phyloP scores from a whole-genome alignment of 176 grass and related monocot species.

The Tillandsia leiboldiana region DNA sequence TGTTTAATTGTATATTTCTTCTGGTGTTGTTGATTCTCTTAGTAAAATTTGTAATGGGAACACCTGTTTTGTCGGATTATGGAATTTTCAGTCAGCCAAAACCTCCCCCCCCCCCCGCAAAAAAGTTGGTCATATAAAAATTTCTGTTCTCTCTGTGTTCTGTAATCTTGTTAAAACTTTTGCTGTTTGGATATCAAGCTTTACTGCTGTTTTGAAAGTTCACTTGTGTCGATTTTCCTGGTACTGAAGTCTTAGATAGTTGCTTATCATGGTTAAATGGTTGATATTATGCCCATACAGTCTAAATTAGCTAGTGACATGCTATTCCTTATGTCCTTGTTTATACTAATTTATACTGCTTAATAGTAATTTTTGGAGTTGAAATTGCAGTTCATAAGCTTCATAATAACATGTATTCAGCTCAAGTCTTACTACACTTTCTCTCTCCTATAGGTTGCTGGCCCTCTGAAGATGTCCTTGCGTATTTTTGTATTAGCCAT shows the following conservation, averaged over 20 bases:
- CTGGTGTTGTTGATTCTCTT: no score
- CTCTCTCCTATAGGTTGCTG: slow-evolving; percentile 48
- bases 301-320: slow-evolving; percentile 13
- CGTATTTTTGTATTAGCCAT: slow-evolving; percentile 75
- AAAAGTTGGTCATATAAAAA: no score
- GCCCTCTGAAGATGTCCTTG: slow-evolving; percentile 99
- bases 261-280: neutral
- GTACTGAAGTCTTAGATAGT: neutral
- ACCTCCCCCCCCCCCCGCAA: no score
- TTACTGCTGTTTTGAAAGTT: no score
- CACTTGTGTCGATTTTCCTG: no score
- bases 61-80: no score
- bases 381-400: slow-evolving; percentile 7
- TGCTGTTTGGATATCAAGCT: neutral
- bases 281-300: neutral
- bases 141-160: neutral
- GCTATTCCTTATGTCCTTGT: neutral
- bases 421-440: slow-evolving; percentile 7
- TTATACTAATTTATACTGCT: neutral
- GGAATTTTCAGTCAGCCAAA: no score
- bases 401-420: neutral
- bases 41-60: no score
- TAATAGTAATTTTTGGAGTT: slow-evolving; percentile 3
- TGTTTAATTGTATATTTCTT: no score
- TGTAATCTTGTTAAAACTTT: neutral